Conservation (phyloP, 2,329 filamentous ascomycete genomes). For the Scedosporium dehoogii region DNA sequence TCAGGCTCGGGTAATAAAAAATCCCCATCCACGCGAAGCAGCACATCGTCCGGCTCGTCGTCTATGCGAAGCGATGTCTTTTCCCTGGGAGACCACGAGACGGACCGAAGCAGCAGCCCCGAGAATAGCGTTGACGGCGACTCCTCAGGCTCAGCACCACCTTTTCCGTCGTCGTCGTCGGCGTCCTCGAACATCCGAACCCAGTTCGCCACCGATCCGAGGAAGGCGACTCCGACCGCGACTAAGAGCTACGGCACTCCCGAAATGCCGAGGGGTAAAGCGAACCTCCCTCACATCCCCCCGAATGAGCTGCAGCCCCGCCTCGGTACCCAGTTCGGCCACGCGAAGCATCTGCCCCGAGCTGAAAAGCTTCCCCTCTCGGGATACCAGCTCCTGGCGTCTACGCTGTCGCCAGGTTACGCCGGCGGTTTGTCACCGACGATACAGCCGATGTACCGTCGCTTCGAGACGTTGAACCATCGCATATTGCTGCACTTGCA, state of each 20-base stretch:
- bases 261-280: constrained; percentile 30
- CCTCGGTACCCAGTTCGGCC: background rate
- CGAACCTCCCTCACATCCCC: constrained; percentile 25
- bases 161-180: background rate
- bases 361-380: constrained; percentile 35
- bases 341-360: constrained; percentile 23
- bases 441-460: constrained; percentile 62
- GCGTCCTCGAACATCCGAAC: background rate
- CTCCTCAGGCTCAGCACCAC: background rate
- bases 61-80: constrained; percentile 39
- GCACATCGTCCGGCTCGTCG: constrained; percentile 37
- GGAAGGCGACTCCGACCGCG: background rate
- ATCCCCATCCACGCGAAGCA: constrained; percentile 21
- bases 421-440: constrained; percentile 12
- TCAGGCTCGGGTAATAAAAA: constrained; percentile 12
- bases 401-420: constrained; percentile 30
- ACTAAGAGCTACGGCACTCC: constrained; percentile 24
- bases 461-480: constrained; percentile 75
- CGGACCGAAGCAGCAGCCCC: constrained; percentile 33
- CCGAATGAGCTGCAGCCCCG: constrained; percentile 26
- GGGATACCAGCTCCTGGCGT: constrained; percentile 55
- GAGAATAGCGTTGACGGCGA: constrained; percentile 26
- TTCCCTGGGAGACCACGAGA: constrained; percentile 27
- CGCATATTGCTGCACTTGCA: constrained; percentile 74
- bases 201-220: background rate